Conservation (phyloP, 192 early-diverging fungal genomes). For the Podila horticola region DNA sequence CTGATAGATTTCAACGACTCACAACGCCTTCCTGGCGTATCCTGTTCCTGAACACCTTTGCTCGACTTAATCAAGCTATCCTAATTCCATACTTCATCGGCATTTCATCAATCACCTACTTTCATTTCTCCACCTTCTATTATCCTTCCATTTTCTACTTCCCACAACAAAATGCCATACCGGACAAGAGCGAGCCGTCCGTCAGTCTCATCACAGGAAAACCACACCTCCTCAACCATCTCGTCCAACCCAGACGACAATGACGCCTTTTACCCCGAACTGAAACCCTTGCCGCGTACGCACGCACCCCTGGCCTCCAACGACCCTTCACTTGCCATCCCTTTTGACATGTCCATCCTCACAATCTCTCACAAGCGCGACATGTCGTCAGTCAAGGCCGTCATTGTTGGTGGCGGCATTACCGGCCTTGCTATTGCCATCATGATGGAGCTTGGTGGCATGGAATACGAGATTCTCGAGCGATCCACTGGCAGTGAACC, state of each 20-base stretch:
- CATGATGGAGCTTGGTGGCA: conserved; percentile 33
- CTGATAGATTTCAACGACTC: too few relatives aligned
- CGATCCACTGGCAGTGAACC: conserved; percentile 8
- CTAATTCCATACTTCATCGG: too few relatives aligned
- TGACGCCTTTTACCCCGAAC: conserved; percentile 5
- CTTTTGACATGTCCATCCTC: conserved; percentile 42
- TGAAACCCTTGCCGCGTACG: conserved; percentile 19
- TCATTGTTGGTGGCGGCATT: conserved; percentile 48
- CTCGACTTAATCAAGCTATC: too few relatives aligned
- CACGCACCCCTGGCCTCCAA: conserved; percentile 10
- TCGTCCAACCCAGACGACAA: conserved; percentile 4
- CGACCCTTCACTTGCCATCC: conserved; percentile 14
- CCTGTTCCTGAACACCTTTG: too few relatives aligned
- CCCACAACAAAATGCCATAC: neutral
- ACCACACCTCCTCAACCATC: conserved; percentile 3
- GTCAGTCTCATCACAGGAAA: neutral
- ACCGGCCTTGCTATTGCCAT: conserved; percentile 38
- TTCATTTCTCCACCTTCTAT: too few relatives aligned
- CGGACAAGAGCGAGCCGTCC: neutral
- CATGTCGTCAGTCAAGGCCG: conserved; percentile 27
- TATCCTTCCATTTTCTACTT: too few relatives aligned
- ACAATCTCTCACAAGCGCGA: conserved; percentile 28
- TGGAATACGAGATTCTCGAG: conserved; percentile 48
- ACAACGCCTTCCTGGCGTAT: too few relatives aligned
- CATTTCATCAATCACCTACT: too few relatives aligned